Percentiles rank a stretch among this genome's conserved stretches.
phyloP scores from a whole-genome alignment of 1,139 yeast genomes.

The Zygosaccharomyces pseudobailii region DNA sequence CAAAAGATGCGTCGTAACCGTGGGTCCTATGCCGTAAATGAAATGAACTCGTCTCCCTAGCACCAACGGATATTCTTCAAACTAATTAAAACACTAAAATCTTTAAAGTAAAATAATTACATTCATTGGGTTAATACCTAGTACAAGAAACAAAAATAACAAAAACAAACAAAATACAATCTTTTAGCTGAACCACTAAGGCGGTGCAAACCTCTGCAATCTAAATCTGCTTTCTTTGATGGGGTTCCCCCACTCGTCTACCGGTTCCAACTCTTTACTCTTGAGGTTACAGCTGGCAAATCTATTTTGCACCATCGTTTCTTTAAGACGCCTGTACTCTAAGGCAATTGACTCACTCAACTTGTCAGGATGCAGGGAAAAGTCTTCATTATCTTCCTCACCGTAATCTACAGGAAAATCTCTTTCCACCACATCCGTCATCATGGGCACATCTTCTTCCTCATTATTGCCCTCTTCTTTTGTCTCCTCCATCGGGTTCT shows the following conservation, averaged over 20 bases:
- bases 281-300: not conserved
- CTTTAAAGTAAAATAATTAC: not conserved
- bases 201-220: constrained; percentile 44
- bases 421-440: constrained; percentile 39
- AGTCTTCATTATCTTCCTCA: constrained; percentile 33
- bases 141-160: not conserved
- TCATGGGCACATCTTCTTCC: constrained; percentile 28
- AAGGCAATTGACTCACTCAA: constrained; percentile 45
- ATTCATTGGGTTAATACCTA: not conserved
- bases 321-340: constrained; percentile 56
- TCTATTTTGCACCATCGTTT: constrained; percentile 30
- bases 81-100: no score
- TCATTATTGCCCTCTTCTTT: constrained; percentile 25
- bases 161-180: not conserved
- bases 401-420: constrained; percentile 36
- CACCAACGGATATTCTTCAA: no score
- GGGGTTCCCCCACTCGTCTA: constrained; percentile 64
- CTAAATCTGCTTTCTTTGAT: constrained; percentile 62
- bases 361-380: constrained; percentile 36
- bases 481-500: constrained; percentile 26
- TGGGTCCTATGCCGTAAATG: no score
- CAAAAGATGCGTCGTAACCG: not conserved
- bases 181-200: not conserved
- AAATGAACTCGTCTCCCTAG: no score
- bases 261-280: constrained; percentile 62